Evolutionary conservation across 805 yeast species (phyloP).

Genomic region (Ogataea methanolica): DNA sequence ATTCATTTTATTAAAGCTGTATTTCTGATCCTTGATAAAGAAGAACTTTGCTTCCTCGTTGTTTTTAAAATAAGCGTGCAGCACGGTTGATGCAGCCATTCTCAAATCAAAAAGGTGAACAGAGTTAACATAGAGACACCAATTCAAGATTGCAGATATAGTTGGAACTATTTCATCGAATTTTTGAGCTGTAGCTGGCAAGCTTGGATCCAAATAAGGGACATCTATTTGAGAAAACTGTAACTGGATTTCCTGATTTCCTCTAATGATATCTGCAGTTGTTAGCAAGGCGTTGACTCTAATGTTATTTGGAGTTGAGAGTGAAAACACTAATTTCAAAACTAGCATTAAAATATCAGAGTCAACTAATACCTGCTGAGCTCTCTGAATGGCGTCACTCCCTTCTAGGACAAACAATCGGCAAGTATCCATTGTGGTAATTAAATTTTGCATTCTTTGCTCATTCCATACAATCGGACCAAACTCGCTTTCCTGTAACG

Average conservation of each 20-base stretch:
- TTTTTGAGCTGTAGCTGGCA: constrained; percentile 28
- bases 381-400: constrained; percentile 52
- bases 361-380: constrained; percentile 58
- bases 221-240: constrained; percentile 81
- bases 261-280: constrained; percentile 69
- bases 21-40: constrained; percentile 65
- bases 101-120: constrained; percentile 82
- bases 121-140: constrained; percentile 78
- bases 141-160: constrained; percentile 65
- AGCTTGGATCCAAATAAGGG: constrained; percentile 76
- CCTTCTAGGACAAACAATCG: constrained; percentile 70
- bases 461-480: constrained; percentile 66
- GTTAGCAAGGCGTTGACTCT: constrained; percentile 68
- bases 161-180: constrained; percentile 55
- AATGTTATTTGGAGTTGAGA: constrained; percentile 57
- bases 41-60: constrained; percentile 57
- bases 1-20: constrained; percentile 31
- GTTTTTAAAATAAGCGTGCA: constrained; percentile 63
- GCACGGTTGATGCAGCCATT: constrained; percentile 60
- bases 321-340: constrained; percentile 65
- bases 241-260: constrained; percentile 62
- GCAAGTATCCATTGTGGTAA: constrained; percentile 66
- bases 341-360: constrained; percentile 63
- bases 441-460: constrained; percentile 65
- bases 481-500: constrained; percentile 39